phyloP scores from a whole-genome alignment of 768 basidiomycete genomes.

The Termitomyces sp. region DNA sequence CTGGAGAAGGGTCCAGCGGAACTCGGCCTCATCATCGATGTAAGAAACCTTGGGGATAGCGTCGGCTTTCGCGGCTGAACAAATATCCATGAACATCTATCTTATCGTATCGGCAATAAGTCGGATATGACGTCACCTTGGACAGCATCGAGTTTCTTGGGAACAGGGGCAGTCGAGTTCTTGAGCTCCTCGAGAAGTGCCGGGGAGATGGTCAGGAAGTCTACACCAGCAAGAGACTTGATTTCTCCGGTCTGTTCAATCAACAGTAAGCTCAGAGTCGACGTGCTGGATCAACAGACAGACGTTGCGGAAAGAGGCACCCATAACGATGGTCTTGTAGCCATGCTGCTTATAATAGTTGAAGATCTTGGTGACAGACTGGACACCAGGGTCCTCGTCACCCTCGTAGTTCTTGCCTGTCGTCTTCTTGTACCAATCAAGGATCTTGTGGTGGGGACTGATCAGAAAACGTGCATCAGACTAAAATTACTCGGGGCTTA shows the following conservation, averaged over 20 bases:
- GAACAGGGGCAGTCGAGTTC: slow-evolving; percentile 68
- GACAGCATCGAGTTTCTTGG: slow-evolving; percentile 74
- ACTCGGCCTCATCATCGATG: slow-evolving; percentile 92
- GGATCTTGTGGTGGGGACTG: slow-evolving; percentile 51
- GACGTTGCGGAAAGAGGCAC: slow-evolving; percentile 98
- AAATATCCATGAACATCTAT: not conserved
- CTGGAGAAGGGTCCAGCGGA: slow-evolving; percentile 84
- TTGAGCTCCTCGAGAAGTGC: slow-evolving; percentile 89
- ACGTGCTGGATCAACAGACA: slow-evolving; percentile 20
- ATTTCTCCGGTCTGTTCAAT: slow-evolving; percentile 75
- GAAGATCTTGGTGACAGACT: slow-evolving; percentile 95
- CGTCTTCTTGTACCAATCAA: slow-evolving; percentile 98
- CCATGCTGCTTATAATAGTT: slow-evolving; percentile 99
- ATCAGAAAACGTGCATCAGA: slow-evolving; percentile 8
- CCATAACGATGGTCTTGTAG: slow-evolving; percentile 99
- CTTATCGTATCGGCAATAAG: not conserved
- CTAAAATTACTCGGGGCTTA: slow-evolving; percentile 34
- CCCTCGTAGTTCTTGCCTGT: slow-evolving; percentile 62
- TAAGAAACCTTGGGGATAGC: slow-evolving; percentile 75
- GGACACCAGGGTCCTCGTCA: slow-evolving; percentile 92
- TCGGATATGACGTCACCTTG: slow-evolving; percentile 38
- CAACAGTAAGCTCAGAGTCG: not conserved
- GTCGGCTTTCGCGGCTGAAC: slow-evolving; percentile 45
- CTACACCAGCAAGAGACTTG: slow-evolving; percentile 90
- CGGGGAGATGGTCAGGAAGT: slow-evolving; percentile 96